Evolutionary conservation across 2,329 filamentous ascomycete species (phyloP), one percentile per base, ranked within the genome.

Genomic region (Talaromyces sp.): DNA sequence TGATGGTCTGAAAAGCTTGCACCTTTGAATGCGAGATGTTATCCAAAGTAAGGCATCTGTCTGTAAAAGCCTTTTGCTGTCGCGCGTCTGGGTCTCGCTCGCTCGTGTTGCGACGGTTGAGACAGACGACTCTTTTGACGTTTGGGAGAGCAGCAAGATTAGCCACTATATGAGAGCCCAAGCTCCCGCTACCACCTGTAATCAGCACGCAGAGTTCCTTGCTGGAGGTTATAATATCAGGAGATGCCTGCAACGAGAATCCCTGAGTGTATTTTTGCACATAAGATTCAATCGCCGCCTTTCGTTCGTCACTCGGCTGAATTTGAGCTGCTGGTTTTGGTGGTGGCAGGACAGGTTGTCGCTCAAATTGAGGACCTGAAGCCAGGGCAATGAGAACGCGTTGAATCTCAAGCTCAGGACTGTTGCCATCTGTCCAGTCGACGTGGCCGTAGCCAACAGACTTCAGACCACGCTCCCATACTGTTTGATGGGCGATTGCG

Each of bases 1-100:
- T 74, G 63, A 86, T 81, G 1, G 77, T 78, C 35, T 79, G 75
- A 4, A 81, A 65, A 41, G 85, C 83, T 2, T 51, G 56, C 0
- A 83, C 54, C 63, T 82, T 83, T 0, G 67, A 29, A 12, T 58
- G 29, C 4, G 66, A 61, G 0, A 50, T 38, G 1, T 64, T 10
- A 17, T 56, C 54, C 2, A 76, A 57, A 3, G 6, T 26, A n/a
- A 75, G 65, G 0, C 67, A 66, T 59, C 65, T 66, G 12, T 64
- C 58, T 12, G 54, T 29, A 12, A 78, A 51, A 0, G 77, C 68
- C 24, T 74, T 48, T 4, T 65, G 56, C 63, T 81, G 79, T 11
- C 74, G 74, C 3, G 60, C 46, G 0, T 63, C 29, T 3, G 72
- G 62, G 27, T 60, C 48, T 19, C 48, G 48, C 5, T 73, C 67